phyloP scores from a whole-genome alignment of 306 rosid genomes.

The Corylus heterophylla region DNA sequence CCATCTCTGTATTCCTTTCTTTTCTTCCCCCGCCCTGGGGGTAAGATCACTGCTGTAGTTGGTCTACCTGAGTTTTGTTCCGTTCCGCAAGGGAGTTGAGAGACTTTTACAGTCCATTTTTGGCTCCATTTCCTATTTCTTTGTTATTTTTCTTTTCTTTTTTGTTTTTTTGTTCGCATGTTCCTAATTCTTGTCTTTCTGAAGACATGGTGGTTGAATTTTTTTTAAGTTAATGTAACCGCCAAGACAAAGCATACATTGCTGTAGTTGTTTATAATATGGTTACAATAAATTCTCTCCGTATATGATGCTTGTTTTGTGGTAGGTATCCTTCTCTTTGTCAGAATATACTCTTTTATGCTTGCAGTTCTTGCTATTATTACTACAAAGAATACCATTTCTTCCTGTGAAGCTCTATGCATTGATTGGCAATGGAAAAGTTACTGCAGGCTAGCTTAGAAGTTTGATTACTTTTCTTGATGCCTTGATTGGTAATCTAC shows the following conservation, averaged over 20 bases:
- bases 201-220: background rate
- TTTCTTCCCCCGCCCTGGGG: background rate
- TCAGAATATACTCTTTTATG: too few species aligned
- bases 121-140: background rate
- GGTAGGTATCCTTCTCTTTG: too few species aligned
- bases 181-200: background rate
- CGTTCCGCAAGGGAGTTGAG: background rate
- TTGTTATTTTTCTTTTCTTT: background rate
- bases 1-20: background rate
- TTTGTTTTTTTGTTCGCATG: background rate
- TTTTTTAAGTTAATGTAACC: background rate
- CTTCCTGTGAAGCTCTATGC: too few species aligned
- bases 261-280: background rate
- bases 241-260: background rate
- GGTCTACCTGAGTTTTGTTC: background rate
- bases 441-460: too few species aligned
- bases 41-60: background rate
- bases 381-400: too few species aligned
- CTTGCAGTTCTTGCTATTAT: too few species aligned
- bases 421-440: too few species aligned
- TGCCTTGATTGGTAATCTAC: too few species aligned
- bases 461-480: too few species aligned
- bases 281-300: background rate
- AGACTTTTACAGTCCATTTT: background rate
- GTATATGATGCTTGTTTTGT: too few species aligned